phyloP scores from a whole-genome alignment of 192 early-diverging fungal genomes.

The Backusella australiensis region DNA sequence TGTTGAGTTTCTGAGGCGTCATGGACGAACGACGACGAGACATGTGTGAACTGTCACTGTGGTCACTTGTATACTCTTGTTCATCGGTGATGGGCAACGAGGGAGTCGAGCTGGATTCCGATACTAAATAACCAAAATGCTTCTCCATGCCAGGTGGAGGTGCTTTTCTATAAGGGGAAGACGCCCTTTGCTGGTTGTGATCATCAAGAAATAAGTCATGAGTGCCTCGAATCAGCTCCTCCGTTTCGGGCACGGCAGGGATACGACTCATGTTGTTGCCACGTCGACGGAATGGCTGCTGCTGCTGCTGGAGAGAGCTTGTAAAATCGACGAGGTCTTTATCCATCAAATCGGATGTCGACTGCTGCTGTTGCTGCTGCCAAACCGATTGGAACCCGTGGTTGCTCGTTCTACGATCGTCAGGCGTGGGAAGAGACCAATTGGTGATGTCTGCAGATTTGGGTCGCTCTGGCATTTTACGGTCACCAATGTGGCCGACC shows the following conservation, averaged over 20 bases:
- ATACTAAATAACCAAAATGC: constrained; percentile 13
- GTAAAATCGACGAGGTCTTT: constrained; percentile 13
- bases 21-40: constrained; percentile 9
- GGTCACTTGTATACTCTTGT: constrained; percentile 31
- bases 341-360: not conserved
- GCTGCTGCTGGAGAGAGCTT: not conserved
- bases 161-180: not conserved
- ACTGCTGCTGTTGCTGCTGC: not conserved
- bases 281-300: constrained; percentile 1
- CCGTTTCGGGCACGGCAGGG: constrained; percentile 9
- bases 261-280: constrained; percentile 1
- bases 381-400: constrained; percentile 6
- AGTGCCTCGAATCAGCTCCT: not conserved
- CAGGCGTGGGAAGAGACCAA: constrained; percentile 22
- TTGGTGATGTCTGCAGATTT: constrained; percentile 25
- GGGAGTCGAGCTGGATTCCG: not conserved
- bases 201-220: not conserved
- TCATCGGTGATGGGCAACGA: not conserved
- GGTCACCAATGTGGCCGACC: constrained; percentile 32
- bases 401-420: constrained; percentile 9
- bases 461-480: constrained; percentile 18
- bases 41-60: constrained; percentile 25
- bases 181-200: not conserved
- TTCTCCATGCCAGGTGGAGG: constrained; percentile 11
- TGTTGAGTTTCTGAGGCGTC: constrained; percentile 22